Percentiles rank a stretch among this genome's conserved stretches.
Evolutionary conservation across 257 asterid genomes (phyloP).

Genomic region (Solanum microdontum): DNA sequence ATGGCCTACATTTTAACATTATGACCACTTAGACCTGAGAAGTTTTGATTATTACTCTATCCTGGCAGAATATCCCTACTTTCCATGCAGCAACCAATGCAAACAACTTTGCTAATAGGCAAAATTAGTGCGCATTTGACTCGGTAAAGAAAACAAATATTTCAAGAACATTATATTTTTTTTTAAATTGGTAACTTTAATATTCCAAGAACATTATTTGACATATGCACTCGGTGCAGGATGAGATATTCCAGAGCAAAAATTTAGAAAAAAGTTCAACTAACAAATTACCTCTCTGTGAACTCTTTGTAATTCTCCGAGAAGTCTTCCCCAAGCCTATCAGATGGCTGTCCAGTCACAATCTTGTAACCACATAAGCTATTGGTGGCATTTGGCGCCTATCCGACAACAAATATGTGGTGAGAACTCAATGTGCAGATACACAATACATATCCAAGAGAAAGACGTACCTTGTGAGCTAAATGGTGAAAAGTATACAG

Average conservation of each 20-base stretch:
- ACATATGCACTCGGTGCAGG: background rate
- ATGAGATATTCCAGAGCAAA: background rate
- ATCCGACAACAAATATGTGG: conserved; percentile 15
- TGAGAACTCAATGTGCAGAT: conserved; percentile 4
- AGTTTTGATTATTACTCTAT: background rate
- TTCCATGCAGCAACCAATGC: background rate
- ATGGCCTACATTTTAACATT: background rate
- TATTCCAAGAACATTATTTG: background rate
- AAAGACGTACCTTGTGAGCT: conserved; percentile 59
- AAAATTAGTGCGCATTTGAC: background rate
- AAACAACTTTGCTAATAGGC: background rate
- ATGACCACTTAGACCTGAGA: background rate
- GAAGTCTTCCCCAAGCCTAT: conserved; percentile 97
- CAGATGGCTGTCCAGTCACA: conserved; percentile 97
- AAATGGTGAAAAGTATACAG: conserved; percentile 78
- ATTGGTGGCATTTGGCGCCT: conserved; percentile 93
- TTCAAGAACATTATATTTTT: background rate
- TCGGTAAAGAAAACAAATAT: background rate
- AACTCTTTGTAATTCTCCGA: conserved; percentile 64
- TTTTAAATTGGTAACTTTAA: background rate
- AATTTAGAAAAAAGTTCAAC: background rate
- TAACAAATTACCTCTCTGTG: conserved; percentile 53
- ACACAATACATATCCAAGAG: conserved; percentile 3
- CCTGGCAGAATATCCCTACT: background rate
- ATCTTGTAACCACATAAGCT: conserved; percentile 87